phyloP scores from a whole-genome alignment of 768 basidiomycete genomes.

The Rhizopogon sp. region DNA sequence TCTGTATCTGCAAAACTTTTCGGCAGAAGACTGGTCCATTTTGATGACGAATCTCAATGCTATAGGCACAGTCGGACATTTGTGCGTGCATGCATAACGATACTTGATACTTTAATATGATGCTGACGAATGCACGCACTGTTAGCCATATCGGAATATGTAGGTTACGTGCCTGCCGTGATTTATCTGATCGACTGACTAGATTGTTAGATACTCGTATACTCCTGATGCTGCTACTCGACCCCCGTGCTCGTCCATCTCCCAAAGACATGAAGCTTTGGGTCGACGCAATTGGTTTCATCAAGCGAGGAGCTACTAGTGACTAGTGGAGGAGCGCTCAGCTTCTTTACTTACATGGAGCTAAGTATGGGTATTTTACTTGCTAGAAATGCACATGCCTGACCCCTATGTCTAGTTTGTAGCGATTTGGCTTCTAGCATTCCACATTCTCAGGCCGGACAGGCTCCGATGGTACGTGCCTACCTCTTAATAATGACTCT shows the following conservation, averaged over 20 bases:
- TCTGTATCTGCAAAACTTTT: conserved; percentile 52
- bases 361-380: conserved; percentile 33
- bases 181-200: background rate
- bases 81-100: background rate
- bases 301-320: conserved; percentile 50
- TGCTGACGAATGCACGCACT: conserved; percentile 14
- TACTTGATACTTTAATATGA: background rate
- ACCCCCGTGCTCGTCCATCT: conserved; percentile 37
- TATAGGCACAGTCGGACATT: conserved; percentile 36
- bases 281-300: conserved; percentile 47
- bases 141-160: conserved; percentile 50
- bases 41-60: conserved; percentile 47
- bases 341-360: conserved; percentile 56
- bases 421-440: conserved; percentile 39
- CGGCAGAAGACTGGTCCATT: conserved; percentile 48
- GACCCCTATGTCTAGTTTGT: background rate
- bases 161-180: conserved; percentile 15
- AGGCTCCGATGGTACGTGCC: conserved; percentile 35
- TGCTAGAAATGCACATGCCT: background rate
- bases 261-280: conserved; percentile 50
- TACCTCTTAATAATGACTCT: background rate
- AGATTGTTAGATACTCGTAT: conserved; percentile 39
- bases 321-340: conserved; percentile 39
- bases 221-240: conserved; percentile 43
- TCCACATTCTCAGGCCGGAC: conserved; percentile 43